Evolutionary conservation across 768 basidiomycete species (phyloP).

Genomic region (Mycena metata): DNA sequence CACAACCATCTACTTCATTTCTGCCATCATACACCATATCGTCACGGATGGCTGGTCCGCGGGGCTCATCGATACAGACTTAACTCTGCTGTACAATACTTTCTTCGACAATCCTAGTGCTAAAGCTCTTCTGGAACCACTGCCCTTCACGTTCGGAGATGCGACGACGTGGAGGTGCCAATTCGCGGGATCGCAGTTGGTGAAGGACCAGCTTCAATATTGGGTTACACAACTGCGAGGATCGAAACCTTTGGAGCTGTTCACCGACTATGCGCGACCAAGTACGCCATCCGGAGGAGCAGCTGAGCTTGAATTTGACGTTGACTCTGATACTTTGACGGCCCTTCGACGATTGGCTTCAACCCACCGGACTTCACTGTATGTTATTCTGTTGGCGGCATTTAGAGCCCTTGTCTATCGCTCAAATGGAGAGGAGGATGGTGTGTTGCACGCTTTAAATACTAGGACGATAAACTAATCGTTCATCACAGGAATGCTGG

Average conservation of each 20-base stretch:
- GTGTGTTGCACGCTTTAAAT: slow-evolving; percentile 1
- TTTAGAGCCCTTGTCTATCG: slow-evolving; percentile 12
- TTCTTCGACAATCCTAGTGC: slow-evolving; percentile 5
- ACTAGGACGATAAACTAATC: slow-evolving; percentile 6
- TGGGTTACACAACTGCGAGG: slow-evolving; percentile 10
- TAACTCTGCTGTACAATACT: slow-evolving; percentile 9
- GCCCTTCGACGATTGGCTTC: slow-evolving; percentile 10
- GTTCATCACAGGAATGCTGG: slow-evolving; percentile 13
- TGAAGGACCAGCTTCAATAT: slow-evolving; percentile 16
- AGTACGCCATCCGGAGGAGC: slow-evolving; percentile 5
- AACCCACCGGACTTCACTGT: slow-evolving; percentile 9
- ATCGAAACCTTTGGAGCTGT: slow-evolving; percentile 11
- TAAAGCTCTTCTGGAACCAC: slow-evolving; percentile 7
- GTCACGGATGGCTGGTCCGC: slow-evolving; percentile 7
- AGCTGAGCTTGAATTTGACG: slow-evolving; percentile 6
- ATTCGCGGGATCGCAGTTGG: slow-evolving; percentile 15
- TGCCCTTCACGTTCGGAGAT: slow-evolving; percentile 13
- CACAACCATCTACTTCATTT: slow-evolving; percentile 9
- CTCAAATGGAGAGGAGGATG: slow-evolving; percentile 13
- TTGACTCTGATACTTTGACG: slow-evolving; percentile 15
- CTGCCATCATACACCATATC: slow-evolving; percentile 9
- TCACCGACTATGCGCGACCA: slow-evolving; percentile 8
- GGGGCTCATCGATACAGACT: slow-evolving; percentile 10
- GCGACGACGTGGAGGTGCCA: slow-evolving; percentile 11
- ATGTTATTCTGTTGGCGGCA: slow-evolving; percentile 13